These are phyloP conservation scores for Mucor sp. DNA, from an alignment of 371 early-diverging fungal genomes.

Conservation along the genomic window DNA sequence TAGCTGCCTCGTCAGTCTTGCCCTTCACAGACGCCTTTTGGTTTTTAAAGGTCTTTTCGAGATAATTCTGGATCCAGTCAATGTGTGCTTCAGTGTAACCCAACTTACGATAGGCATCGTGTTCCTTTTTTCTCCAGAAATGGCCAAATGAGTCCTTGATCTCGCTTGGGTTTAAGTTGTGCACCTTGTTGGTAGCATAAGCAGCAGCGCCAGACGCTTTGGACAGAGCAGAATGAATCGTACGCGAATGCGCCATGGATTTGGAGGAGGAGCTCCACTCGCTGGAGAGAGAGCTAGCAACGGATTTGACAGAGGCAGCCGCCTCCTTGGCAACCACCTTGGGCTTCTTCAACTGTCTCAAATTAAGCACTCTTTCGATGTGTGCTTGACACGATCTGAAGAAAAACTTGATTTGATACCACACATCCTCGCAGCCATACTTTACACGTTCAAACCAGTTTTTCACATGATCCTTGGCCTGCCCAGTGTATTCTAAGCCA, in stretches of 20 bases:
- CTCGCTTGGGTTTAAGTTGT: neutral
- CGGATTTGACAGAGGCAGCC: constrained; percentile 15
- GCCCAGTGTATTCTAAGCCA: constrained; percentile 19
- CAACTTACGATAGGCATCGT: constrained; percentile 18
- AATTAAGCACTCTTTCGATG: neutral
- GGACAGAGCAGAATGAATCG: constrained; percentile 7
- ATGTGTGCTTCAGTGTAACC: constrained; percentile 34
- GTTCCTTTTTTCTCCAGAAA: constrained; percentile 23
- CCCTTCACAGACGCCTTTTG: constrained; percentile 24
- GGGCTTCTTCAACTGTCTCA: neutral
- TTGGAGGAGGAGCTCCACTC: constrained; percentile 15
- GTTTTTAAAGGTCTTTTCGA: constrained; percentile 21
- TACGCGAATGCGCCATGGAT: constrained; percentile 13
- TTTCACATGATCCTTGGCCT: constrained; percentile 4
- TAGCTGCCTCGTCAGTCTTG: constrained; percentile 29
- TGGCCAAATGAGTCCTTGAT: constrained; percentile 20
- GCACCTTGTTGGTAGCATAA: constrained; percentile 10
- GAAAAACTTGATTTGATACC: neutral
- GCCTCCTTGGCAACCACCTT: neutral
- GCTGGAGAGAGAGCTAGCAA: constrained; percentile 14
- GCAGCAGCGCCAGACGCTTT: constrained; percentile 11
- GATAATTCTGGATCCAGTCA: constrained; percentile 30
- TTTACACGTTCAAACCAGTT: constrained; percentile 9
- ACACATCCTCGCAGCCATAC: neutral
- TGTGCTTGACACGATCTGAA: neutral